Base-by-base conservation (phyloP, 495 filamentous ascomycete genomes). In the Amniculicola lignicola region DNA sequence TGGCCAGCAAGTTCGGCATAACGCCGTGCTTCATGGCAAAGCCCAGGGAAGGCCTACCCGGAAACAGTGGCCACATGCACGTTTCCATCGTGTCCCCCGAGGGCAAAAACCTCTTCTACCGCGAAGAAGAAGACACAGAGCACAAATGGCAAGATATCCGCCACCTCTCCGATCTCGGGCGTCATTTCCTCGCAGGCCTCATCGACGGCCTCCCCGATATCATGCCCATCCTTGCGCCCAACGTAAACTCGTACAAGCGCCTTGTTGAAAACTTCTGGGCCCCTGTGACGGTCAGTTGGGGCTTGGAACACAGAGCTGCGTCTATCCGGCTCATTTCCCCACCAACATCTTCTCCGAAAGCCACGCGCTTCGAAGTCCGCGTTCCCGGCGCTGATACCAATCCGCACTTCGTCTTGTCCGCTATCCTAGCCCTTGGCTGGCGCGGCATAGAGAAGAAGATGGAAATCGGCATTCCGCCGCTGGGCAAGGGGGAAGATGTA, bases 11-110 rank as follows among this genome's bases (percentile, higher is more conserved):
- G 67, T 85, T 88, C 70, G 90, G 89, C 38, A 95, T 97, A 63
- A 95, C 88, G 0, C 93, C 93, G 0, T 92, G 89, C 67, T 98
- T 98, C 74, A 98, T 98, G 93, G 93, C 93, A n/a, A 98, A 97
- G 68, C 93, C 93, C 3, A 81, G 85, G 38, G 80, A 93, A 62
- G 89, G 89, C 0, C 72, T 97, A 0, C 93, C 93, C 0, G 93
- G 93, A 7, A 96, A 96, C 69, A 89, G 84, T 38, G 93, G 93
- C 1, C 93, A 98, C 70, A 93, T 96, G 80, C 93, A 98, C 67
- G 77, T 97, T 54, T 96, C 90, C 0, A 66, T 94, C 25, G 82
- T 89, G 11, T 84, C 87, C 60, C 25, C 16, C 18, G 74, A 78
- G 16, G 4, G 39, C 18, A 81, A 82, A 37, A 97, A 97, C 61